Percentiles rank a stretch among this genome's conserved stretches.
phyloP scores from a whole-genome alignment of 495 filamentous ascomycete species.

The Physcia stellaris region DNA sequence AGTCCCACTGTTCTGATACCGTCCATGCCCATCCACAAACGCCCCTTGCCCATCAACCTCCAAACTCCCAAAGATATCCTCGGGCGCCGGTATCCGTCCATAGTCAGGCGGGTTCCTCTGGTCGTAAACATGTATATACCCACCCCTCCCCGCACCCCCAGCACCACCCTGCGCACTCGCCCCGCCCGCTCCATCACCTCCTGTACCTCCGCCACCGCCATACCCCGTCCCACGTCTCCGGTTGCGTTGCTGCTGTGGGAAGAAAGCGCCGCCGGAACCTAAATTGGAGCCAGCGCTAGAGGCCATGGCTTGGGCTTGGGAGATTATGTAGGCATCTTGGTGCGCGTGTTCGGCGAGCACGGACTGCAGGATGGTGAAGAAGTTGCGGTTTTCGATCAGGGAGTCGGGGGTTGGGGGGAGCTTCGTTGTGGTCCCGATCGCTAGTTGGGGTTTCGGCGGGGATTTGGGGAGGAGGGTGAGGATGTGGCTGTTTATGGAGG shows the following conservation, averaged over 20 bases:
- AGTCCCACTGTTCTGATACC: slow-evolving; percentile 46
- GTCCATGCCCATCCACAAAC: slow-evolving; percentile 48
- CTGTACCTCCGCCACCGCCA: slow-evolving; percentile 32
- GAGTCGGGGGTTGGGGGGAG: slow-evolving; percentile 66
- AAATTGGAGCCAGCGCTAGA: slow-evolving; percentile 62
- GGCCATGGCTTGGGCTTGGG: slow-evolving; percentile 67
- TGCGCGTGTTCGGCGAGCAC: slow-evolving; percentile 57
- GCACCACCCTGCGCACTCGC: slow-evolving; percentile 72
- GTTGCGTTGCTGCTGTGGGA: slow-evolving; percentile 31
- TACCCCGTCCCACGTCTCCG: slow-evolving; percentile 16
- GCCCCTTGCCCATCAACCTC: slow-evolving; percentile 65
- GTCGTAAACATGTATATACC: slow-evolving; percentile 84
- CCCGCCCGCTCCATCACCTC: slow-evolving; percentile 51
- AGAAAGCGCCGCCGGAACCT: slow-evolving; percentile 50
- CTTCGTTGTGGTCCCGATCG: slow-evolving; percentile 60
- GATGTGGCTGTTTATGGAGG: slow-evolving; percentile 32
- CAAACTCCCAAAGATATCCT: slow-evolving; percentile 90
- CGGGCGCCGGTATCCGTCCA: slow-evolving; percentile 74
- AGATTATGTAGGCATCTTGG: slow-evolving; percentile 55
- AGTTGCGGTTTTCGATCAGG: slow-evolving; percentile 63
- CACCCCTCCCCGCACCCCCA: slow-evolving; percentile 71
- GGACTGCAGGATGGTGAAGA: slow-evolving; percentile 59
- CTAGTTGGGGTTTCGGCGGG: slow-evolving; percentile 52
- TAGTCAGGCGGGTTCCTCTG: slow-evolving; percentile 71
- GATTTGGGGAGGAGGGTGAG: slow-evolving; percentile 64